phyloP scores from a whole-genome alignment of 805 yeast genomes.

The Ogataea naganishii region DNA sequence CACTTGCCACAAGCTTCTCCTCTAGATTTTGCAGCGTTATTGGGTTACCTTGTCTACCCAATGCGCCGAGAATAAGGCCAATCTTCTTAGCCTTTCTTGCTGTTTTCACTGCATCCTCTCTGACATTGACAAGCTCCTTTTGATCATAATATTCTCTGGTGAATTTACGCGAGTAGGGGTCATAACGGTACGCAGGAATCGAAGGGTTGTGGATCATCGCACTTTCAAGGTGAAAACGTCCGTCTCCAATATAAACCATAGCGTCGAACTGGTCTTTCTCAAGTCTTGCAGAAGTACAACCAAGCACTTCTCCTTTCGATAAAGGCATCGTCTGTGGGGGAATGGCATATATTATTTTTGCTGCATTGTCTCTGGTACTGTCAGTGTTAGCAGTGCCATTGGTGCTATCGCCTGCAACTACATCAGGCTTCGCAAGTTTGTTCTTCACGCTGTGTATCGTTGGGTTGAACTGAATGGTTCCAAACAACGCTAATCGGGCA shows the following conservation, averaged over 20 bases:
- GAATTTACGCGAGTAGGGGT: slow-evolving; percentile 88
- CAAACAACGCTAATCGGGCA: slow-evolving; percentile 71
- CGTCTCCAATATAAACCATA: slow-evolving; percentile 92
- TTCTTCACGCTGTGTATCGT: slow-evolving; percentile 73
- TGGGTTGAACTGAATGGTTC: slow-evolving; percentile 96
- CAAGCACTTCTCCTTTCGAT: slow-evolving; percentile 92
- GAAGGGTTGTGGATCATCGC: slow-evolving; percentile 97
- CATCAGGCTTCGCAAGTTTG: slow-evolving; percentile 35
- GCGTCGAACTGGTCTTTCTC: slow-evolving; percentile 59
- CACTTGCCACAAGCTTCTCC: slow-evolving; percentile 37
- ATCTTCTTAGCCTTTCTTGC: slow-evolving; percentile 58
- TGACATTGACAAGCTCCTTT: slow-evolving; percentile 63
- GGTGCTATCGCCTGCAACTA: slow-evolving; percentile 6
- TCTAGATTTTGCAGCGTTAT: slow-evolving; percentile 66
- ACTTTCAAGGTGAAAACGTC: slow-evolving; percentile 89
- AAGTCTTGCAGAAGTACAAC: slow-evolving; percentile 87
- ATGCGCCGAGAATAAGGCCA: slow-evolving; percentile 84
- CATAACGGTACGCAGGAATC: slow-evolving; percentile 87
- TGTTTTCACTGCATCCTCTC: slow-evolving; percentile 62
- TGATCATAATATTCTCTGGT: slow-evolving; percentile 87
- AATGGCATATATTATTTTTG: slow-evolving; percentile 46
- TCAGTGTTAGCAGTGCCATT: too few relatives aligned
- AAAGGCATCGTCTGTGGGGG: slow-evolving; percentile 92
- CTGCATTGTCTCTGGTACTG: slow-evolving; percentile 5
- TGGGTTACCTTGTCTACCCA: slow-evolving; percentile 92